These are phyloP conservation scores for Triangularia setosa DNA, from an alignment of 2,329 filamentous ascomycete genomes.

Conservation along the genomic window DNA sequence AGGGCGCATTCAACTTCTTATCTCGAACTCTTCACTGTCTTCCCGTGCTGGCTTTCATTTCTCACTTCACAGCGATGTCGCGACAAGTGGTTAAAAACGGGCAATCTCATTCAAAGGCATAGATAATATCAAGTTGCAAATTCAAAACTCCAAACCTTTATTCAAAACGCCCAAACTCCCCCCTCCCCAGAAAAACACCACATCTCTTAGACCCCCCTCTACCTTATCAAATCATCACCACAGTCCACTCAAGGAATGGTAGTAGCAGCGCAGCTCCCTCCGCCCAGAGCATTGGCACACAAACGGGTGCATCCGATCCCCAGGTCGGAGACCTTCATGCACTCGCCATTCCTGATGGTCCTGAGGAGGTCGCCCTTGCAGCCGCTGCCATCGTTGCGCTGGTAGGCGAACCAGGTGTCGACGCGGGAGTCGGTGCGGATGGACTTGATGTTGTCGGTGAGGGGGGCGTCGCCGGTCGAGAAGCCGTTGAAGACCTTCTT, in stretches of 20 bases:
- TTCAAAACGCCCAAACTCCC: not conserved
- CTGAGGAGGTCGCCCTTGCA: slow-evolving; percentile 11
- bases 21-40: too few species aligned
- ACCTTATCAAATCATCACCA: not conserved
- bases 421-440: slow-evolving; percentile 38
- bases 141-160: not conserved
- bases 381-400: slow-evolving; percentile 5
- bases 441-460: slow-evolving; percentile 44
- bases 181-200: not conserved
- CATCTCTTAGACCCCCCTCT: too few species aligned
- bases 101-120: too few species aligned
- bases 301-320: slow-evolving; percentile 10
- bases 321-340: slow-evolving; percentile 8
- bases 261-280: slow-evolving; percentile 3
- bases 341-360: not conserved
- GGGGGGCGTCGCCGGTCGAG: slow-evolving; percentile 9
- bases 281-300: not conserved
- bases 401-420: slow-evolving; percentile 8
- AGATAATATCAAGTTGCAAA: too few species aligned
- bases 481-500: slow-evolving; percentile 12
- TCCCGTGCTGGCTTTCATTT: too few species aligned
- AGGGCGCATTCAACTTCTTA: too few species aligned
- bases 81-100: too few species aligned
- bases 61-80: too few species aligned
- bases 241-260: not conserved